Evolutionary conservation across 2,329 filamentous ascomycete species (phyloP).

Genomic region (Paecilomyces sp.): DNA sequence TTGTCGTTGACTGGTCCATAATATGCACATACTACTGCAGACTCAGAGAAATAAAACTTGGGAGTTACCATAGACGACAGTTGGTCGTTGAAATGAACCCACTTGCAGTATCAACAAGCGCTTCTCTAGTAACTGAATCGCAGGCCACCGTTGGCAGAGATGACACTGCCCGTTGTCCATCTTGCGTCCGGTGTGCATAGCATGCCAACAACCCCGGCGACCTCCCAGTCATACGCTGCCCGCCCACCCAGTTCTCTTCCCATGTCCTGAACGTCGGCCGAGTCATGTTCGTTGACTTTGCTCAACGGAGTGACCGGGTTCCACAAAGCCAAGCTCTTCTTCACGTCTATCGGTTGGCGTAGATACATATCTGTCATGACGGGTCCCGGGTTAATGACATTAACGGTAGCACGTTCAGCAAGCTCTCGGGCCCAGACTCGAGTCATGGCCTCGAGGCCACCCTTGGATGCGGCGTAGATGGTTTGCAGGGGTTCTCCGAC

Average conservation of each 20-base stretch:
- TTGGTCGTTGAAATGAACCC: too few relatives aligned
- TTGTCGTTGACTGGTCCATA: too few relatives aligned
- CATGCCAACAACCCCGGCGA: background rate
- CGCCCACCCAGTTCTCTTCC: background rate
- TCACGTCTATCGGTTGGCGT: conserved; percentile 6
- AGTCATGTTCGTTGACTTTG: background rate
- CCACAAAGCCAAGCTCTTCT: background rate
- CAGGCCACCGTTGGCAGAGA: background rate
- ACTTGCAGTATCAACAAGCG: background rate
- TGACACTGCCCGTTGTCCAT: background rate
- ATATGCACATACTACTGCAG: too few relatives aligned
- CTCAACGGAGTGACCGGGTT: background rate
- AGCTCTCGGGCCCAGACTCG: conserved; percentile 59
- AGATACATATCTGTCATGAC: conserved; percentile 61
- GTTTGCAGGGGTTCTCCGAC: conserved; percentile 53
- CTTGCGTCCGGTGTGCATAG: background rate
- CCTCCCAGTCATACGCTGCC: background rate
- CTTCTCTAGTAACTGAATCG: background rate
- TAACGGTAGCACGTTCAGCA: conserved; percentile 56
- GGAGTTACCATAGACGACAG: too few relatives aligned
- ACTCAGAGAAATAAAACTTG: too few relatives aligned
- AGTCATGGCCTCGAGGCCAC: conserved; percentile 63
- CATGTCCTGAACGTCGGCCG: background rate
- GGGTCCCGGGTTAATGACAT: conserved; percentile 59
- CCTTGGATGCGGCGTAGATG: conserved; percentile 61